A percentile compares a stretch with the other conserved stretches of the same genome.
phyloP scores from a whole-genome alignment of 2,329 filamentous ascomycete genomes.

The Orbilia blumenaviensis region DNA sequence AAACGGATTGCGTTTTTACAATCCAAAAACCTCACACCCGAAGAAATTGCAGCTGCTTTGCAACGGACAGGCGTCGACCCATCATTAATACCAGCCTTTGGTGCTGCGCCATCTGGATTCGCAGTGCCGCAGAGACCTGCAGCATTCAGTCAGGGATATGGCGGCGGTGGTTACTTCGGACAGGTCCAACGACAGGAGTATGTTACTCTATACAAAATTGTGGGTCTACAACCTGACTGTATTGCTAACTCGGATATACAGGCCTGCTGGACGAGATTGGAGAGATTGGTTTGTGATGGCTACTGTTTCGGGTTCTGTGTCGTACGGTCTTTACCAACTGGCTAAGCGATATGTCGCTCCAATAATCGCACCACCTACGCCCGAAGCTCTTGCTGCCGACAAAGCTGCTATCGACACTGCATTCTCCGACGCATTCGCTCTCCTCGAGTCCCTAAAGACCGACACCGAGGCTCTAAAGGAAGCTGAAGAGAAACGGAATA shows the following conservation, averaged over 20 bases:
- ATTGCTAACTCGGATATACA: slow-evolving; percentile 48
- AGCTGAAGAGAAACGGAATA: slow-evolving; percentile 83
- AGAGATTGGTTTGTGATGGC: slow-evolving; percentile 99
- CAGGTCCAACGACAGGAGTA: slow-evolving; percentile 51
- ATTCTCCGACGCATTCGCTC: slow-evolving; percentile 88
- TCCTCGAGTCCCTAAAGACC: slow-evolving; percentile 89
- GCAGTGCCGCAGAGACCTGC: slow-evolving; percentile 63
- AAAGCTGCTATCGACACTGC: slow-evolving; percentile 92
- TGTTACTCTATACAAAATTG: not conserved
- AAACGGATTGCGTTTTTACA: slow-evolving; percentile 92
- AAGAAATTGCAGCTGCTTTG: slow-evolving; percentile 88
- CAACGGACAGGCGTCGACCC: slow-evolving; percentile 74
- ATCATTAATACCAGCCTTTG: slow-evolving; percentile 62
- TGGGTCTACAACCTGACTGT: not conserved
- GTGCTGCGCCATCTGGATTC: slow-evolving; percentile 64
- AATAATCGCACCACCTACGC: slow-evolving; percentile 89
- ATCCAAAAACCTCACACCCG: slow-evolving; percentile 95
- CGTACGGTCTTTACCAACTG: slow-evolving; percentile 86
- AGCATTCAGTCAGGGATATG: slow-evolving; percentile 61
- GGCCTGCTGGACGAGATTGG: slow-evolving; percentile 74
- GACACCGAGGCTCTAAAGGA: slow-evolving; percentile 89
- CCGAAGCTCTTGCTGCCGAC: slow-evolving; percentile 91
- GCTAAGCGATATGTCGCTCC: slow-evolving; percentile 94
- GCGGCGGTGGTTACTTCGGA: slow-evolving; percentile 39
- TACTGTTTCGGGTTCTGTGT: slow-evolving; percentile 86